Evolutionary conservation across 2,329 filamentous ascomycete genomes (phyloP), one percentile per base, ranked within the genome.

Genomic region (Annulohypoxylon truncatum): DNA sequence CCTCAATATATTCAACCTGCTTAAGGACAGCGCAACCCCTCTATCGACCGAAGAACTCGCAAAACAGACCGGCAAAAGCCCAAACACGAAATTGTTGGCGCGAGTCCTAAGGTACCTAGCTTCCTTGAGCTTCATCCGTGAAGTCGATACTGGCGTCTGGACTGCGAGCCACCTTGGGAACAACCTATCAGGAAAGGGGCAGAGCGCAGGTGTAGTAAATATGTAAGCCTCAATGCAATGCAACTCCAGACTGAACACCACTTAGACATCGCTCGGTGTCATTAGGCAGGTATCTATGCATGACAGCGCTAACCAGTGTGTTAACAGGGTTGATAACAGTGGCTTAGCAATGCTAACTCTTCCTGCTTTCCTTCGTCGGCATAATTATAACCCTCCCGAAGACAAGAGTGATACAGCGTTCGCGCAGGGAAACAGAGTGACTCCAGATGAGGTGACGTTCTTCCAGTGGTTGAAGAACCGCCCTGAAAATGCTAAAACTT

Each of bases 381-480:
- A 68, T 31, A 29, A 20, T n/a, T 70, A 67, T 20, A 52, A 61
- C 10, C 54, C 64, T 0, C 64, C 61, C 0, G 35, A 62, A 3
- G 42, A 52, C 18, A 60, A 65, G 18, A 51, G 28, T 2, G 61
- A 70, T 13, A 70, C 67, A 4, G 57, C 67, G 4, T 70, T 70
- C 15, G 67, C 64, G 2, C 46, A 57, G 15, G 67, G 61, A 0
- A 67, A 70, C n/a, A 50, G 64, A n/a, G 57, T 61, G 9, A 52
- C 54, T 10, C 52, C 63, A 0, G 61, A 65, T 10, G 61, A 64
- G 20, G 33, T 35, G 13, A 67, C 64, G 1, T 63, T 70, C 24
- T 70, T 63, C 55, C 64, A 67, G 12, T 70, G 67, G 67, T 12
- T 70, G 7, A 62, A 58, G 12, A 60, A 40, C 15, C 67, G 67